These are phyloP conservation scores for Mycena alexandri DNA, from an alignment of 768 basidiomycete genomes.

Conservation along the genomic window DNA sequence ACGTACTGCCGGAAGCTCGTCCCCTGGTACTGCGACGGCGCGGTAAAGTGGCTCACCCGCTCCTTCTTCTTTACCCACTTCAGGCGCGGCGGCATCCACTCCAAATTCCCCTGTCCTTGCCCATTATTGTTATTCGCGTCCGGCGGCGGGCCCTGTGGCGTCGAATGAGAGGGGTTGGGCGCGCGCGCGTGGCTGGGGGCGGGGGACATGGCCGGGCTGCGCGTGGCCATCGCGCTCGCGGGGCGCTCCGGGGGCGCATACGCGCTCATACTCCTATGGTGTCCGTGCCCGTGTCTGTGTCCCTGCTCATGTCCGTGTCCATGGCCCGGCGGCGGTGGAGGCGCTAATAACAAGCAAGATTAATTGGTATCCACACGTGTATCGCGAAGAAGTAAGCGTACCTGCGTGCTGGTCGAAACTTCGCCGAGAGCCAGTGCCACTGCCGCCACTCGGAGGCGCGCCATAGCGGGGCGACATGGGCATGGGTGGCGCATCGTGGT, in stretches of 20 bases:
- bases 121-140: neutral
- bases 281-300: constrained; percentile 5
- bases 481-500: constrained; percentile 6
- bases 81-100: constrained; percentile 35
- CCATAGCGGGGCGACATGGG: constrained; percentile 24
- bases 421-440: constrained; percentile 7
- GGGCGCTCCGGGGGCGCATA: constrained; percentile 36
- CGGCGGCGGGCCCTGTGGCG: too few relatives aligned
- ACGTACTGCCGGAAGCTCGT: constrained; percentile 39
- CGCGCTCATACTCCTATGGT: constrained; percentile 9
- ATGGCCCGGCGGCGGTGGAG: too few relatives aligned
- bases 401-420: constrained; percentile 11
- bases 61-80: constrained; percentile 40
- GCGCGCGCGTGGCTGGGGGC: neutral
- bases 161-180: neutral
- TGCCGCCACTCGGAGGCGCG: neutral
- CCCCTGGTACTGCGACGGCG: constrained; percentile 37
- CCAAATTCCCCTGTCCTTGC: constrained; percentile 10
- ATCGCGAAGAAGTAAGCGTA: neutral
- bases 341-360: too few relatives aligned
- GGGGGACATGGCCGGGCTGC: neutral
- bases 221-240: constrained; percentile 33
- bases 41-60: constrained; percentile 38
- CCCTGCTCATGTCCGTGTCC: neutral
- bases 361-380: too few relatives aligned